Percentiles rank a stretch among this genome's conserved stretches.
phyloP scores from a whole-genome alignment of 352 stramenopile species.

The Peronosclerospora sorghi region DNA sequence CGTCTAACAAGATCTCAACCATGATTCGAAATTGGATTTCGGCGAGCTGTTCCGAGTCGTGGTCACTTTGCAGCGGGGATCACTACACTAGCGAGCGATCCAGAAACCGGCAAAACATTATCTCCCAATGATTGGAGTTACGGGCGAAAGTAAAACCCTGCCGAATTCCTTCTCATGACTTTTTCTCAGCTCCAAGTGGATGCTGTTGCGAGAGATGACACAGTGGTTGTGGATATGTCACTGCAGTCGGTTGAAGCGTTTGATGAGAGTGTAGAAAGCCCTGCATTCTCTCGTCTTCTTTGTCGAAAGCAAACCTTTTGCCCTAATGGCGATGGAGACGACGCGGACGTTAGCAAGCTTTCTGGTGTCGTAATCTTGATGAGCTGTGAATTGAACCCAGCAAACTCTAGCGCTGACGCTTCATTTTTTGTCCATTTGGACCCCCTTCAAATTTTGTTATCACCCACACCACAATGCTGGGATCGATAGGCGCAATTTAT shows the following conservation, averaged over 20 bases:
- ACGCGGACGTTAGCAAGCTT: conserved; percentile 50
- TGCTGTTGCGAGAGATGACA: conserved; percentile 54
- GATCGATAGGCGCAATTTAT: conserved; percentile 58
- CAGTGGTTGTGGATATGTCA: conserved; percentile 73
- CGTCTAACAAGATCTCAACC: conserved; percentile 17
- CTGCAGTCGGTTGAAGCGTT: conserved; percentile 78
- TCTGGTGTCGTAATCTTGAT: conserved; percentile 50
- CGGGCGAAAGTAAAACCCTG: conserved; percentile 50
- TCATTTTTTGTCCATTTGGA: conserved; percentile 78
- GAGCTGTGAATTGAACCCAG: conserved; percentile 74
- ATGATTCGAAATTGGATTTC: conserved; percentile 24
- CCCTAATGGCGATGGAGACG: conserved; percentile 31
- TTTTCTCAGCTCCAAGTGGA: conserved; percentile 72
- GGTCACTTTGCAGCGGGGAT: conserved; percentile 58
- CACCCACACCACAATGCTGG: conserved; percentile 76
- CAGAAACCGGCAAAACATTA: conserved; percentile 52
- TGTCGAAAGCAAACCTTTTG: conserved; percentile 48
- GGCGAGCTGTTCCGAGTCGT: conserved; percentile 62
- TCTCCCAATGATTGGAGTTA: conserved; percentile 53
- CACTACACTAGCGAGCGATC: conserved; percentile 66
- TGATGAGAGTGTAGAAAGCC: conserved; percentile 78
- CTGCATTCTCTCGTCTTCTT: conserved; percentile 68
- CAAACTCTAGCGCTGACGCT: conserved; percentile 52
- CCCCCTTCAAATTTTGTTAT: conserved; percentile 78
- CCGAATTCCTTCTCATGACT: conserved; percentile 63